These are phyloP conservation scores for Amanita subjunquillea DNA, from an alignment of 768 basidiomycete species.

Conservation along the genomic window DNA sequence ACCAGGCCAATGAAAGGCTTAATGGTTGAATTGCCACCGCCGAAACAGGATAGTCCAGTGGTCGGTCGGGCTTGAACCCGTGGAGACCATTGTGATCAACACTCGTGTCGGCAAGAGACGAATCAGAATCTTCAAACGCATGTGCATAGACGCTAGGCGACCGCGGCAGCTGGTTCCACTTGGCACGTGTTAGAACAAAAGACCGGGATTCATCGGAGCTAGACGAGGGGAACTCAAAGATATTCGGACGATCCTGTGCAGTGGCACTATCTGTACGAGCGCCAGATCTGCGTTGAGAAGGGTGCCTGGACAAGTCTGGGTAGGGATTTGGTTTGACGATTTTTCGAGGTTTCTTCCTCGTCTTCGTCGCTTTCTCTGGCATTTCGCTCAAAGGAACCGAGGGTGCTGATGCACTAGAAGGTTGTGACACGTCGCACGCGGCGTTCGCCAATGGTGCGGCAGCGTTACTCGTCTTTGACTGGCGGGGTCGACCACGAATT, in stretches of 20 bases:
- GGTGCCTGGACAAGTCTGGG: neutral
- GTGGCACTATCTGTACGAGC: neutral
- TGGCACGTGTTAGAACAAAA: neutral
- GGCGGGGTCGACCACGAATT: neutral
- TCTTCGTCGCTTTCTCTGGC: neutral
- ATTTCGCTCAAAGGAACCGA: no score
- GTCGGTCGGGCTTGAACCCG: neutral
- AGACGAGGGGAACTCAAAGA: neutral
- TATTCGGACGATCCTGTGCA: neutral
- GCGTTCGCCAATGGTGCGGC: neutral
- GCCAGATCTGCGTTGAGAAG: neutral
- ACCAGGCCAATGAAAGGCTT: neutral
- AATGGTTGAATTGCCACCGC: neutral
- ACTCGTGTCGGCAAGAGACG: neutral
- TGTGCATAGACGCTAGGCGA: neutral
- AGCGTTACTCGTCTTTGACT: neutral
- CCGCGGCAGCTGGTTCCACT: neutral
- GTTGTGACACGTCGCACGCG: neutral
- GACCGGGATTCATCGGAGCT: neutral
- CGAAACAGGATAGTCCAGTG: neutral
- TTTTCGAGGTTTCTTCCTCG: neutral
- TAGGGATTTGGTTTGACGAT: neutral
- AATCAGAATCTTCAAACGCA: neutral
- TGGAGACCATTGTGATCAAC: neutral
- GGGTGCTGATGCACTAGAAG: neutral